These are phyloP conservation scores for Labyrinthula sp. DNA, from an alignment of 352 stramenopile species.

Conservation along the genomic window DNA sequence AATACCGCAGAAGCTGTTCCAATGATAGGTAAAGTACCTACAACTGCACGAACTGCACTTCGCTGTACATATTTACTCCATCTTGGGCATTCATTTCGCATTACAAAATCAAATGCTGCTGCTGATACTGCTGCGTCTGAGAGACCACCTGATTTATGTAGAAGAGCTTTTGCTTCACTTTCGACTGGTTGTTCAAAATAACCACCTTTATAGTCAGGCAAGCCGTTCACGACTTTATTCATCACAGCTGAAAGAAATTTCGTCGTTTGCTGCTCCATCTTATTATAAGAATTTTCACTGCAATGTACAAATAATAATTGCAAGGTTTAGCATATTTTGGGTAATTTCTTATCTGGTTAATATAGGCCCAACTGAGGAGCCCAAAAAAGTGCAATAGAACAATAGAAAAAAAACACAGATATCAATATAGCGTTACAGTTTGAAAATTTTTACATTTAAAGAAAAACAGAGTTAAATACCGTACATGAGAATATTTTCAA, in stretches of 20 bases:
- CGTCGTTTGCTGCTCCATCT: constrained; percentile 23
- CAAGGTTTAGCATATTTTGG: too few species aligned
- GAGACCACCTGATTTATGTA: constrained; percentile 13
- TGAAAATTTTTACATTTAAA: too few species aligned
- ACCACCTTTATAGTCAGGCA: constrained; percentile 20
- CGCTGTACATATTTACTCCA: constrained; percentile 14
- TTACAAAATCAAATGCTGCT: constrained; percentile 16
- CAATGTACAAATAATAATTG: too few species aligned
- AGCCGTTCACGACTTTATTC: constrained; percentile 26
- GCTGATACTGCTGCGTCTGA: constrained; percentile 14
- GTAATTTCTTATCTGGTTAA: too few species aligned
- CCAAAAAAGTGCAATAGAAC: too few species aligned
- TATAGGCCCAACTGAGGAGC: too few species aligned
- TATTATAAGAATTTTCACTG: too few species aligned
- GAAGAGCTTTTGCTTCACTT: constrained; percentile 11
- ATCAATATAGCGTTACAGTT: too few species aligned
- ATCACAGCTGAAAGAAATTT: constrained; percentile 20
- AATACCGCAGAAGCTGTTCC: constrained; percentile 21
- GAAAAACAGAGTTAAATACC: too few species aligned
- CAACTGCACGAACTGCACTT: constrained; percentile 14
- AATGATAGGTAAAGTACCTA: constrained; percentile 16
- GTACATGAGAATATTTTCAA: too few species aligned
- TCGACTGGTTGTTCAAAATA: constrained; percentile 19
- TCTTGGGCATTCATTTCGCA: constrained; percentile 2
- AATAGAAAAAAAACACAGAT: too few species aligned